Conservation (phyloP, 441 rosid genomes). For the Manihot esculenta region DNA sequence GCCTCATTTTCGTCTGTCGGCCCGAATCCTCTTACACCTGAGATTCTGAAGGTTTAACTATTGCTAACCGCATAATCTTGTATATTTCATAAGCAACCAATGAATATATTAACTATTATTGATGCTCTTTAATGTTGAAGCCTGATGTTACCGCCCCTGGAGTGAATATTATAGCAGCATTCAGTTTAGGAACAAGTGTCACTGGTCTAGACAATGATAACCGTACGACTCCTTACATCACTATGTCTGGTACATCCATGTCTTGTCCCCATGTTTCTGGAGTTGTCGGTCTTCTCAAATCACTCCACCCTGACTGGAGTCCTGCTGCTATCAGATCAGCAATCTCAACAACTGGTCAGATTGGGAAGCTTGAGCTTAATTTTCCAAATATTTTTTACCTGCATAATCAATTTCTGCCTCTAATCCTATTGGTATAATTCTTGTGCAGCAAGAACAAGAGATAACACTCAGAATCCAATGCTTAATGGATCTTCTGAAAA, state of each 20-base stretch:
- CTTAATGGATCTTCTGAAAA: slow-evolving; percentile 24
- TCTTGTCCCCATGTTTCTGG: slow-evolving; percentile 71
- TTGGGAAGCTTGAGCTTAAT: no score
- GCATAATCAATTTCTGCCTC: no score
- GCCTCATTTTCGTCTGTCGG: slow-evolving; percentile 60
- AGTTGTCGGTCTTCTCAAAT: slow-evolving; percentile 49
- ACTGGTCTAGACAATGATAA: slow-evolving; percentile 26
- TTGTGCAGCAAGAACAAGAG: slow-evolving; percentile 53
- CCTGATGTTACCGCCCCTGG: slow-evolving; percentile 77
- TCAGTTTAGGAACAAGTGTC: slow-evolving; percentile 27
- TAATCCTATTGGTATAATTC: not conserved
- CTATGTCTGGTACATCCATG: slow-evolving; percentile 58
- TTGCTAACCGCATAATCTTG: not conserved
- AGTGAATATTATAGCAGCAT: slow-evolving; percentile 51
- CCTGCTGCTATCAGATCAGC: slow-evolving; percentile 66
- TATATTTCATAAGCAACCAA: not conserved
- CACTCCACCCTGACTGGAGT: slow-evolving; percentile 54
- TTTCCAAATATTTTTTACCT: no score
- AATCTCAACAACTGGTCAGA: slow-evolving; percentile 54
- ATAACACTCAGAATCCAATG: slow-evolving; percentile 45
- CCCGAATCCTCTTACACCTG: slow-evolving; percentile 47
- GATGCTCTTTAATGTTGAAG: slow-evolving; percentile 17
- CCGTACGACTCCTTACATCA: slow-evolving; percentile 34
- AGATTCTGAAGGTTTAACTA: slow-evolving; percentile 48
- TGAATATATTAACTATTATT: not conserved